Evolutionary conservation across 192 early-diverging fungal species (phyloP), one percentile per base, ranked within the genome.

Genomic region (Podochytrium sp.): DNA sequence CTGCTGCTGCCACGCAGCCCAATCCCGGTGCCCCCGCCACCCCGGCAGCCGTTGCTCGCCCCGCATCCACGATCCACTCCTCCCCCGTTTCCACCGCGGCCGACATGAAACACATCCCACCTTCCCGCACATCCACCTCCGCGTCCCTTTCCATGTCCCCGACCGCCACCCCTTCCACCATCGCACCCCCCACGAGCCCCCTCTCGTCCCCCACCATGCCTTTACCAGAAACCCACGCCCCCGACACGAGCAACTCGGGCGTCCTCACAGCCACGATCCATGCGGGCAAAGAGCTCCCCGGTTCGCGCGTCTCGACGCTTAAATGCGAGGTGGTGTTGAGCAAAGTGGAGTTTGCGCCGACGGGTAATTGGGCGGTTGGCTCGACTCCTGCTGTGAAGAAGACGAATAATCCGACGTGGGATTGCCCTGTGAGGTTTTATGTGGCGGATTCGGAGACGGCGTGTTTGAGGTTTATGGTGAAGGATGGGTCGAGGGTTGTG

Each of bases 381-480:
- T 47, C 43, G 29, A 93, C 95, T 25, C 90, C 89, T 47, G 79
- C 78, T 32, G 86, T 89, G 61, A 93, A 88, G 61, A 85, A 89
- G 66, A 94, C 89, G 23, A 87, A 87, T 70, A 92, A 89, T 62
- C 96, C 96, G 38, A 85, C 89, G 35, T 98, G 92, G 92, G 90
- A 92, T 60, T 80, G 85, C 3, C 29, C 69, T 30, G 23, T 87
- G 47, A 91, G 92, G 57, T 62, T 90, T 2, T 94, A 93, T 80
- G 80, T 95, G 35, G 81, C 88, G 16, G 91, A 96, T 75, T 80
- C 90, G 50, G 83, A 87, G 16, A 56, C 74, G 0, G 81, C 90
- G 23, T 78, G 86, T 29, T 81, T 94, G 40, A 76, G 70, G 3
- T 82, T 95, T 71, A 77, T 81, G 38, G 81, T 96, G 27, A 76